These are phyloP conservation scores for Eragrostis curvula DNA, from an alignment of 176 grass and related monocot genomes.

Conservation along the genomic window DNA sequence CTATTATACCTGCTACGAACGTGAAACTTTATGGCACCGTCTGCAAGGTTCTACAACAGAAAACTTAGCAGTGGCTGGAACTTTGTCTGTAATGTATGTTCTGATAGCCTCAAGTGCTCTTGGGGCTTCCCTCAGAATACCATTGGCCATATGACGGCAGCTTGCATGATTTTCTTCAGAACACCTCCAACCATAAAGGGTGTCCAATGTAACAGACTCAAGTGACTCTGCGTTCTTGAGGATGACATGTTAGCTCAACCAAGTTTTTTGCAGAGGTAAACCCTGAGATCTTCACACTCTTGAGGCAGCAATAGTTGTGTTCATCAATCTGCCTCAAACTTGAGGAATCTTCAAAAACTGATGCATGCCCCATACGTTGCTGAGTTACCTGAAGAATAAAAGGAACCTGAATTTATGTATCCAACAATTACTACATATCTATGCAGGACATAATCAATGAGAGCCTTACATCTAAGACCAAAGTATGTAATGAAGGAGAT, in stretches of 20 bases:
- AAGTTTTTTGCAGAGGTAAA: conserved; percentile 19
- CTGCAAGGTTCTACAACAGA: background rate
- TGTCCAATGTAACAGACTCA: background rate
- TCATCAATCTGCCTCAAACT: conserved; percentile 1
- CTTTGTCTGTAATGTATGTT: background rate
- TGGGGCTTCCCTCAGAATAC: background rate
- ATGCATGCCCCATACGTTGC: background rate
- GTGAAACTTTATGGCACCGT: background rate
- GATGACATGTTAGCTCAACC: conserved; percentile 20
- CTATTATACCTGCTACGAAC: no score
- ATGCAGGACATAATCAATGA: background rate
- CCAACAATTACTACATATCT: background rate
- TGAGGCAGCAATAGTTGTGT: background rate
- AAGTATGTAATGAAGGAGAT: conserved; percentile 11
- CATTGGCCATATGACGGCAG: background rate
- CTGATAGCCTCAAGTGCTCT: background rate
- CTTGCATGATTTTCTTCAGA: background rate
- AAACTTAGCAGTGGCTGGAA: background rate
- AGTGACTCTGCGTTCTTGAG: background rate
- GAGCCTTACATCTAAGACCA: background rate
- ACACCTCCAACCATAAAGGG: background rate
- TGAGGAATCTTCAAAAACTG: background rate
- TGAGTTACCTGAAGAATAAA: background rate
- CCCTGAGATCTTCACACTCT: background rate
- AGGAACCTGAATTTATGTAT: background rate